A percentile compares a stretch with the other conserved stretches of the same genome.
phyloP scores from a whole-genome alignment of 805 yeast species.

The Zygosaccharomyces kombuchaensis region DNA sequence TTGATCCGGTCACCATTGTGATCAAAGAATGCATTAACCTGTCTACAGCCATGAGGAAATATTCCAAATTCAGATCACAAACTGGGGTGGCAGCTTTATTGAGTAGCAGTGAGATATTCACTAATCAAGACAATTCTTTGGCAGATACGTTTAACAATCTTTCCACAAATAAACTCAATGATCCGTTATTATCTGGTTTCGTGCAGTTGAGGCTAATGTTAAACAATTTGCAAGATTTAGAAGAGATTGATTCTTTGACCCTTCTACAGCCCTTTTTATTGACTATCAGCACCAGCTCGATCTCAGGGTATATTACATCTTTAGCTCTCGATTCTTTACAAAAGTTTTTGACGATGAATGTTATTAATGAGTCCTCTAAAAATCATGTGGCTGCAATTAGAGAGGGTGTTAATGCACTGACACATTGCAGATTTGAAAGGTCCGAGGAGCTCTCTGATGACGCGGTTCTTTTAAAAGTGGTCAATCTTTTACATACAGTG shows the following conservation, averaged over 20 bases:
- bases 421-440: slow-evolving; percentile 95
- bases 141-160: slow-evolving; percentile 35
- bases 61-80: slow-evolving; percentile 59
- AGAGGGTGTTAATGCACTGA: slow-evolving; percentile 51
- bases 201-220: slow-evolving; percentile 72
- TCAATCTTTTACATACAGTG: slow-evolving; percentile 65
- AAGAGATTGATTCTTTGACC: slow-evolving; percentile 63
- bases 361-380: slow-evolving; percentile 52
- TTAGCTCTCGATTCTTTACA: slow-evolving; percentile 72
- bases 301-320: slow-evolving; percentile 82
- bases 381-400: slow-evolving; percentile 59
- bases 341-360: slow-evolving; percentile 65
- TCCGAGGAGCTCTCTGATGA: slow-evolving; percentile 91
- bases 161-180: slow-evolving; percentile 31
- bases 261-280: slow-evolving; percentile 82
- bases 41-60: slow-evolving; percentile 84
- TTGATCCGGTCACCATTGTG: slow-evolving; percentile 77
- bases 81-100: slow-evolving; percentile 82
- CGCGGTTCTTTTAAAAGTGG: slow-evolving; percentile 78
- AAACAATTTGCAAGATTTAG: slow-evolving; percentile 48
- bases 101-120: slow-evolving; percentile 56
- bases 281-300: slow-evolving; percentile 75
- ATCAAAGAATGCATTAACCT: slow-evolving; percentile 84
- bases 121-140: slow-evolving; percentile 40
- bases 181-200: slow-evolving; percentile 72